Percentiles rank a stretch among this genome's conserved stretches.
Evolutionary conservation across 768 basidiomycete species (phyloP).

Genomic region (Mycena olivaceomarginata): DNA sequence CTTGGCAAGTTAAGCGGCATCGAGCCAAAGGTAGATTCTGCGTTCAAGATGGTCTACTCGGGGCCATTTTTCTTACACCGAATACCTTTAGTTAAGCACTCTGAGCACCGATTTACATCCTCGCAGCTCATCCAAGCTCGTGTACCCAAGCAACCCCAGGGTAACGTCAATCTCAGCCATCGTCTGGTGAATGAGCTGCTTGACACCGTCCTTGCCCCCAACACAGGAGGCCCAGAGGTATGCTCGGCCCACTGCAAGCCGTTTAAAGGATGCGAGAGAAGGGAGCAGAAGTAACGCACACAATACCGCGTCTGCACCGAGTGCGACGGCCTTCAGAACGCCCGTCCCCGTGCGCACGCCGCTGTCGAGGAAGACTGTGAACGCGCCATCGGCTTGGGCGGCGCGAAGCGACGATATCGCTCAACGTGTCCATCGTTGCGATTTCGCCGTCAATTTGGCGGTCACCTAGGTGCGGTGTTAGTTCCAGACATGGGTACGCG

Average conservation of each 20-base stretch:
- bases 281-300: not conserved
- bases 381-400: not conserved
- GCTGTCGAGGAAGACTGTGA: slow-evolving; percentile 3
- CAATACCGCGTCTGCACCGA: not conserved
- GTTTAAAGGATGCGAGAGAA: not conserved
- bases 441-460: slow-evolving; percentile 1
- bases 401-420: not conserved
- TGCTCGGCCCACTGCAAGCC: not conserved
- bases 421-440: not conserved
- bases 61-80: no score
- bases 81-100: no score
- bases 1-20: no score
- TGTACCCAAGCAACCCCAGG: not conserved
- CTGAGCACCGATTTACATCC: not conserved
- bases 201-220: not conserved
- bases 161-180: not conserved
- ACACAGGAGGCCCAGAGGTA: not conserved
- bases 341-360: not conserved
- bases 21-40: no score
- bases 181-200: not conserved
- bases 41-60: no score
- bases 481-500: not conserved
- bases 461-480: no score
- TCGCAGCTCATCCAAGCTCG: not conserved
- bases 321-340: not conserved